Base-by-base conservation (phyloP, 108 stramenopile genomes). In the Nitzschia sp. region DNA sequence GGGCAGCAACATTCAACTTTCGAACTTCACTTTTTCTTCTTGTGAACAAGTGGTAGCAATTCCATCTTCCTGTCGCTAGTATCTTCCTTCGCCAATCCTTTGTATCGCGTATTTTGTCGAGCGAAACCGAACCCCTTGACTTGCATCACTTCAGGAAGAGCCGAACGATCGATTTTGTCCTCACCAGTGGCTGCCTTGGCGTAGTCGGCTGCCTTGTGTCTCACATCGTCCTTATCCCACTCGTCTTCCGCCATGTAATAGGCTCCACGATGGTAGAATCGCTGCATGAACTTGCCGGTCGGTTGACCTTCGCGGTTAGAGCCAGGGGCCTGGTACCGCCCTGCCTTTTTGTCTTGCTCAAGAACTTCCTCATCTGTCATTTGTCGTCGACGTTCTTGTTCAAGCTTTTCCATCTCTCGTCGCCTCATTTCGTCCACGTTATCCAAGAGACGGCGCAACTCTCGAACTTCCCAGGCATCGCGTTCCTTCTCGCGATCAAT, bases 161-260 rank as follows among this genome's bases (percentile, higher is more conserved):
- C 76, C 1, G 76, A 68, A 35, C 80, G 90, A 76, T 97, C 90
- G 58, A 97, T 82, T 64, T 84, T 96, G 68, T 97, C 97, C 25
- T 88, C 89, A 18, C 88, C 93, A 1, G 97, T 97, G 6, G 94
- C 93, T 1, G 85, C 95, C 46, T 63, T 76, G 1, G 87, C 87
- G 67, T 94, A 94, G 33, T 95, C 86, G 24, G 78, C 77, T 13
- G 93, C 94, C 15, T 85, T 80, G 66, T 83, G 70, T 0, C 98
- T 87, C 13, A 98, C 95, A 77, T 98, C 98, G 59, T 89, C 78
- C 61, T 81, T 45, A n/a, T 87, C 68, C 57, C 94, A 64, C 38
- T 94, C 93, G 38, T 93, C 92, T 17, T 97, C 94, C 64, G 97
- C 97, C 96, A 99, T 97, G 75, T 96, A 99, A 70, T 96, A 99